Conservation (phyloP, 352 stramenopile species). For the Peronospora tabacina region DNA sequence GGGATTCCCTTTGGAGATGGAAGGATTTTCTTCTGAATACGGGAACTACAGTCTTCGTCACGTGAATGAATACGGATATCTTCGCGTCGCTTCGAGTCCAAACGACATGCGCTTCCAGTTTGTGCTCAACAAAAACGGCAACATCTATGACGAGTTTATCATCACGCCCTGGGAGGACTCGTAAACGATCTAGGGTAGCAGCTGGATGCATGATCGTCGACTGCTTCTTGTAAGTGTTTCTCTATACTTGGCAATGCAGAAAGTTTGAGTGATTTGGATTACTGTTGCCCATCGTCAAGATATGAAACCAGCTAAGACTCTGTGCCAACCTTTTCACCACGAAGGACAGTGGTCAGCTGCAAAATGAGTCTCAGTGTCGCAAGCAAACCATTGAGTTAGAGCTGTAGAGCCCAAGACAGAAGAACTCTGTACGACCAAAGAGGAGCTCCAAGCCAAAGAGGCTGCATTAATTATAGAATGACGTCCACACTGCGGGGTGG, state of each 20-base stretch:
- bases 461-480: slow-evolving; percentile 25
- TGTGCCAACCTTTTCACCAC: too few relatives aligned
- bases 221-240: too few relatives aligned
- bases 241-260: too few relatives aligned
- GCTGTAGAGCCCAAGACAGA: slow-evolving; percentile 9
- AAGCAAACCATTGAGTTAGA: slow-evolving; percentile 26
- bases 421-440: slow-evolving; percentile 34
- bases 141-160: slow-evolving; percentile 52
- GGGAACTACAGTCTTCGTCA: slow-evolving; percentile 63
- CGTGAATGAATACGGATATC: slow-evolving; percentile 59
- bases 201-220: background rate
- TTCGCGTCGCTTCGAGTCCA: slow-evolving; percentile 38
- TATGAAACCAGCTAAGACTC: slow-evolving; percentile 18
- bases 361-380: slow-evolving; percentile 39
- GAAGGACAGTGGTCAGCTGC: slow-evolving; percentile 24
- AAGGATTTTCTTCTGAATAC: slow-evolving; percentile 47
- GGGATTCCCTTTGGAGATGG: slow-evolving; percentile 43
- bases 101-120: slow-evolving; percentile 51
- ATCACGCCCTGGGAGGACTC: slow-evolving; percentile 24
- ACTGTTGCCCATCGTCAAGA: too few relatives aligned
- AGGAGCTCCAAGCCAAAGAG: slow-evolving; percentile 38
- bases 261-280: too few relatives aligned
- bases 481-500: background rate
- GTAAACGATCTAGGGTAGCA: background rate
- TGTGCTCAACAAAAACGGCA: slow-evolving; percentile 60